Percentiles rank a stretch among this genome's conserved stretches.
Conservation (phyloP, 2,329 filamentous ascomycete genomes). For the Alternaria brassicae region DNA sequence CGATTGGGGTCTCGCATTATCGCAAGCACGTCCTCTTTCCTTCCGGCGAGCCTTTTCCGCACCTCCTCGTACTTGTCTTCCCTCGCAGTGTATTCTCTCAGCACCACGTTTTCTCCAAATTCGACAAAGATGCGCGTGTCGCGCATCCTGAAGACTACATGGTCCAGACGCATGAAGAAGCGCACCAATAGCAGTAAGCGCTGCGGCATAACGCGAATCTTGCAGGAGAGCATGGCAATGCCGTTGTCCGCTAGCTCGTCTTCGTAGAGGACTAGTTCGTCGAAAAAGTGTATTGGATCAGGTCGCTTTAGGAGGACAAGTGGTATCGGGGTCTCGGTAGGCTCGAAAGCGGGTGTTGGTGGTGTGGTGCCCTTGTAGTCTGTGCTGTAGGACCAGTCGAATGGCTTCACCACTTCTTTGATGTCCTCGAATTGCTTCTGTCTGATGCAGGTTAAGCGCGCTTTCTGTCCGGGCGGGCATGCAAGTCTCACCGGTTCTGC, state of each 20-base stretch:
- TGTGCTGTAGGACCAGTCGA: conserved; percentile 98
- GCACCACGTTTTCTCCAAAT: conserved; percentile 78
- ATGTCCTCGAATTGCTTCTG: conserved; percentile 84
- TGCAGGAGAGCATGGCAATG: conserved; percentile 87
- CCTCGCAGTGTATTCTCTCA: conserved; percentile 88
- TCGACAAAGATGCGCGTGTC: conserved; percentile 94
- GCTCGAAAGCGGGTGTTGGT: conserved; percentile 49
- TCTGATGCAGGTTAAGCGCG: conserved; percentile 55
- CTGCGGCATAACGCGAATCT: conserved; percentile 90
- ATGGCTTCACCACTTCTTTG: conserved; percentile 92
- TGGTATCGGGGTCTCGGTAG: conserved; percentile 70
- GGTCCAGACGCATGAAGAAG: conserved; percentile 92
- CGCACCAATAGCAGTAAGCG: conserved; percentile 83
- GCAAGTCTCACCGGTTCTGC: conserved; percentile 62
- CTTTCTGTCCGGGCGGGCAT: background rate
- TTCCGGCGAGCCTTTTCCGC: conserved; percentile 63
- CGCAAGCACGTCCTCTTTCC: conserved; percentile 74
- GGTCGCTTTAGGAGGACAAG: conserved; percentile 84
- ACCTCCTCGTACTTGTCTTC: conserved; percentile 82
- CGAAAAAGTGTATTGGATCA: conserved; percentile 95
- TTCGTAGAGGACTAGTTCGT: conserved; percentile 95
- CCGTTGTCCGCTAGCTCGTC: conserved; percentile 98
- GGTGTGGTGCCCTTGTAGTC: conserved; percentile 77
- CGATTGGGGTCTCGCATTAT: conserved; percentile 81
- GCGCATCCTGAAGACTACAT: conserved; percentile 83